Base-by-base conservation (phyloP, 352 stramenopile genomes). In the Phytophthora cactorum region DNA sequence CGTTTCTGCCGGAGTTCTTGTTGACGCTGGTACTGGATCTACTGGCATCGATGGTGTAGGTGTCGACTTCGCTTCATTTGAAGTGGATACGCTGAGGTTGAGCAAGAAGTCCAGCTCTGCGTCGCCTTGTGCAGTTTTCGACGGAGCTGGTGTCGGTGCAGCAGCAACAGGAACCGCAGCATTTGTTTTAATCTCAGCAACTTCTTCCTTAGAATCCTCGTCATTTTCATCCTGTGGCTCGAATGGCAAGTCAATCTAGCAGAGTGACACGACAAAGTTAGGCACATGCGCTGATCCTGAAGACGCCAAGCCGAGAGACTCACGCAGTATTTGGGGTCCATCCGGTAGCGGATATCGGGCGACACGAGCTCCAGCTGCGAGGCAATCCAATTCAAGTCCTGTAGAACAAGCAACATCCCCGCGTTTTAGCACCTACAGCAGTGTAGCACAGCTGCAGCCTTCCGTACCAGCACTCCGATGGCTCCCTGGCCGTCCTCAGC, bases 241-340 rank as follows among this genome's bases (percentile, higher is more conserved):
- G 36, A 80, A 86, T 2, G 72, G 53, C 10, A 88, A 76, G 41
- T 84, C 79, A 29, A 67, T 68, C 77, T 88, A 17, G 28, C 31
- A 65, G 11, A 41, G 4, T 36, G 10, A 52, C 29, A 66, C 27
- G 28, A 61, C 34, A 59, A 25, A 6, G 51, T 32, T 29, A 46
- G n/a, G 39, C 15, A 61, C 6, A 1, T 47, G 22, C 4, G 29
- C 43, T 41, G 17, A 22, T 43, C 14, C 17, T 14, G 3, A 43
- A 54, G 28, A 38, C 5, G 22, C 9, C 32, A 38, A 17, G 43
- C 5, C 47, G 15, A 44, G 10, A n/a, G 5, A 80, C 84, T 75
- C 59, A 93, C 85, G 49, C 82, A 91, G 54, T 90, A 92, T 74
- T 91, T 92, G 2, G 75, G 66, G 43, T 95, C 84, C 59, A 95